Evolutionary conservation across 2,329 filamentous ascomycete species (phyloP).

Genomic region (Bipolaris victoriae): DNA sequence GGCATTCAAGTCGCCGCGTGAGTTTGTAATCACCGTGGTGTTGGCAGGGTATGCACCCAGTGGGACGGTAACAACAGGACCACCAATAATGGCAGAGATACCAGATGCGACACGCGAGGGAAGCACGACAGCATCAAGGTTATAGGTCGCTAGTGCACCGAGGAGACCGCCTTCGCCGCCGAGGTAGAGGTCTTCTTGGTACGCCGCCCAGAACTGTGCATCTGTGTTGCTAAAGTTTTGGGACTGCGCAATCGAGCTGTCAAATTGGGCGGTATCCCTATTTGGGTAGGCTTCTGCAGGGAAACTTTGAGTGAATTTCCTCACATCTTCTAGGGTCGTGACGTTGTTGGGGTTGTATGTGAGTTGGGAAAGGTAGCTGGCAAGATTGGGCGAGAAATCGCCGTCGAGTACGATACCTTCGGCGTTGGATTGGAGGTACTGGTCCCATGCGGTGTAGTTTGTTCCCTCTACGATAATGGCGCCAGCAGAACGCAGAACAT

Average conservation of each 20-base stretch:
- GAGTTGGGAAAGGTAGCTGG: slow-evolving; percentile 63
- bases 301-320: slow-evolving; percentile 61
- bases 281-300: slow-evolving; percentile 64
- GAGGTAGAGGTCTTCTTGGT: slow-evolving; percentile 60
- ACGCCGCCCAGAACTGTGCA: slow-evolving; percentile 63
- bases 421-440: slow-evolving; percentile 51
- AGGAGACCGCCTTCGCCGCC: slow-evolving; percentile 66
- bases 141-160: slow-evolving; percentile 63
- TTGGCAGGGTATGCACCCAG: slow-evolving; percentile 62
- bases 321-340: slow-evolving; percentile 58
- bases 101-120: slow-evolving; percentile 59
- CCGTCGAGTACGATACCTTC: slow-evolving; percentile 58
- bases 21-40: slow-evolving; percentile 55
- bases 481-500: slow-evolving; percentile 60
- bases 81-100: slow-evolving; percentile 63
- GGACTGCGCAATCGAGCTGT: slow-evolving; percentile 54
- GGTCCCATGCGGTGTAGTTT: slow-evolving; percentile 62
- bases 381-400: slow-evolving; percentile 66
- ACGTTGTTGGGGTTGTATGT: slow-evolving; percentile 64
- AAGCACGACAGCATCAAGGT: slow-evolving; percentile 67
- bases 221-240: slow-evolving; percentile 63
- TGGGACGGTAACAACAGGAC: slow-evolving; percentile 68
- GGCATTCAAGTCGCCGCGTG: slow-evolving; percentile 59
- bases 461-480: slow-evolving; percentile 66
- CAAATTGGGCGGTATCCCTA: slow-evolving; percentile 65